Conservation (phyloP, 2,329 filamentous ascomycete genomes). For the Ceratocystis huliohia region DNA sequence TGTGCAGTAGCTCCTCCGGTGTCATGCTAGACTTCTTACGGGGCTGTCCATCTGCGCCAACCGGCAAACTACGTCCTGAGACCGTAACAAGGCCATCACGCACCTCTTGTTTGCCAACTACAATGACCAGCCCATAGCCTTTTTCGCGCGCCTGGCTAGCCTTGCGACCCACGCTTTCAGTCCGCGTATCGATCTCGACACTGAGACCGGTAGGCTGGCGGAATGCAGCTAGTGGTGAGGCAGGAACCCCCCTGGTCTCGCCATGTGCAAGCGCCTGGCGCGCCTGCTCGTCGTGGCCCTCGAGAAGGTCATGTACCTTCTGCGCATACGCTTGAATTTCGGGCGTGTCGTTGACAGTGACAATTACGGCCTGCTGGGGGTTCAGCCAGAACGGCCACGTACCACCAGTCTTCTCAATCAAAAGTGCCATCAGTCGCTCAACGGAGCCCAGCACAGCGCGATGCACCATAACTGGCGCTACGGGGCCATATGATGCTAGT, state of each 20-base stretch:
- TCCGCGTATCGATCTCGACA: conserved; percentile 57
- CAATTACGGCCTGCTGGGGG: conserved; percentile 60
- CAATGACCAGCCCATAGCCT: conserved; percentile 61
- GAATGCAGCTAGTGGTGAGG: conserved; percentile 30
- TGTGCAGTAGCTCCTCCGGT: conserved; percentile 34
- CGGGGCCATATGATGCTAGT: conserved; percentile 43
- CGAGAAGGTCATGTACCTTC: conserved; percentile 37
- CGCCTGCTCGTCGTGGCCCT: conserved; percentile 27
- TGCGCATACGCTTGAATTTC: conserved; percentile 40
- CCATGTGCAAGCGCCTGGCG: conserved; percentile 22
- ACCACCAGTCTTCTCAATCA: conserved; percentile 73
- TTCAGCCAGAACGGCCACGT: conserved; percentile 83
- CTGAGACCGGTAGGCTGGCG: conserved; percentile 47
- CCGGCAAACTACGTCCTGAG: conserved; percentile 30
- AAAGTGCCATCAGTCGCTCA: conserved; percentile 69
- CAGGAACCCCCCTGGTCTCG: conserved; percentile 16
- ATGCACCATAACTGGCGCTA: conserved; percentile 67
- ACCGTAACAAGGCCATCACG: conserved; percentile 43
- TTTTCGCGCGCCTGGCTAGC: conserved; percentile 56
- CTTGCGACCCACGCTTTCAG: conserved; percentile 53
- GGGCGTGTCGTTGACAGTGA: conserved; percentile 55
- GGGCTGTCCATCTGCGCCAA: conserved; percentile 15
- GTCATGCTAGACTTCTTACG: conserved; percentile 32
- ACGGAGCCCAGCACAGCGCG: conserved; percentile 74
- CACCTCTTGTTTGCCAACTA: conserved; percentile 56